Base-by-base conservation (phyloP, 192 early-diverging fungal species). In the Mortierella claussenii region DNA sequence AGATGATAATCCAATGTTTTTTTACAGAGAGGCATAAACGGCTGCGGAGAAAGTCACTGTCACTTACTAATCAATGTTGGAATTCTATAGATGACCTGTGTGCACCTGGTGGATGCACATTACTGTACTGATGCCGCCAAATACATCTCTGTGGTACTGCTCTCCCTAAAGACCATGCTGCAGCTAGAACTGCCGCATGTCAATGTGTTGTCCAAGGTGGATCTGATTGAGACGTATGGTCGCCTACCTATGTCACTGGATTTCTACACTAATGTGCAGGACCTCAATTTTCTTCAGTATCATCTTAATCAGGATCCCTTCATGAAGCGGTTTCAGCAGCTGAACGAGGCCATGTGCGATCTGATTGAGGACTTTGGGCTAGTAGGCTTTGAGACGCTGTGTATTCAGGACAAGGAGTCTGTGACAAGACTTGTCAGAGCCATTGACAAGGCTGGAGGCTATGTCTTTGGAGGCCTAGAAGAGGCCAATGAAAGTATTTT, bases 151-250 rank as follows among this genome's bases (percentile, higher is more conserved):
- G 88, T 93, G 18, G 80, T 99, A 7, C 61, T 99, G 1, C 79
- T 98, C 21, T 93, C 93, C 0, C 86, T 99, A 30, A 94, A 96
- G 53, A 93, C 94, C 6, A 97, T 97, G 96, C 79, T 95, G 12
- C 91, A 95, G 80, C 83, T 97, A 13, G 97, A 97, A 56, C 81
- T 98, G 31, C 97, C 97, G 15, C 96, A 97, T 70, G 83, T 99
- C 52, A 99, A 99, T 71, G 94, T 98, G n/a, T 80, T 99, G 45
- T 94, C 92, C 43, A 99, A 99, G 69, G 88, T 97, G 46, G 97
- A 99, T 71, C 79, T 99, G 40, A 81, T 99, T 34, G 87, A 90
- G 50, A 86, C 88, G 2, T 94, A 96, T 67, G 92, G 90, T 15
- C 84, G 87, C 36, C 32, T 68, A 87, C 88, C 91, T 28, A 98